Conservation (phyloP, 1,139 yeast species). For the Diutina siamensis region DNA sequence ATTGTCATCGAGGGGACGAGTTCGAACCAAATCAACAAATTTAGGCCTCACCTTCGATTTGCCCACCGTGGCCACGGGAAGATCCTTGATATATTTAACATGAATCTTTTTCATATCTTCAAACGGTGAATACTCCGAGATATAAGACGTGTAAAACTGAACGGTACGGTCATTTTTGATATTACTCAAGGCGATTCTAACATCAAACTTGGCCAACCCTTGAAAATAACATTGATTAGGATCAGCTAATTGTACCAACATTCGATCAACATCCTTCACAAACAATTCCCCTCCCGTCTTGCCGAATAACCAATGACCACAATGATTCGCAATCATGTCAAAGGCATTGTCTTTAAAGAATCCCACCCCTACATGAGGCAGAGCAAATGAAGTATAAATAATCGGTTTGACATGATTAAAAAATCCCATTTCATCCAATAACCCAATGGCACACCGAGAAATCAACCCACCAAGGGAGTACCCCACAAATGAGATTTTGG, state of each 20-base stretch:
- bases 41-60: slow-evolving; percentile 33
- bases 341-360: slow-evolving; percentile 31
- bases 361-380: slow-evolving; percentile 77
- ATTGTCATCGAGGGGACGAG: slow-evolving; percentile 6
- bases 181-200: slow-evolving; percentile 58
- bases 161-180: slow-evolving; percentile 61
- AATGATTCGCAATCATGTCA: slow-evolving; percentile 36
- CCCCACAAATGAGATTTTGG: slow-evolving; percentile 31
- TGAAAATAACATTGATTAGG: slow-evolving; percentile 37
- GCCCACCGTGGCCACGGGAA: slow-evolving; percentile 25
- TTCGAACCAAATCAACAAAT: slow-evolving; percentile 36
- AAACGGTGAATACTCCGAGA: slow-evolving; percentile 40
- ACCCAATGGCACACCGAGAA: slow-evolving; percentile 59
- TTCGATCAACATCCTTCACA: slow-evolving; percentile 30
- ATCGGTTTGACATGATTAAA: slow-evolving; percentile 54
- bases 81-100: slow-evolving; percentile 26
- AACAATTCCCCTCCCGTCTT: slow-evolving; percentile 68
- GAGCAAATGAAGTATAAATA: slow-evolving; percentile 71
- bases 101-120: slow-evolving; percentile 29
- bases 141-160: slow-evolving; percentile 41
- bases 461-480: slow-evolving; percentile 35
- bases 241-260: slow-evolving; percentile 39
- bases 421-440: slow-evolving; percentile 39
- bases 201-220: slow-evolving; percentile 37
- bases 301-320: slow-evolving; percentile 61